Percentiles rank a stretch among this genome's conserved stretches.
Evolutionary conservation across 345 rosid species (phyloP).

Genomic region (Acer campestre): DNA sequence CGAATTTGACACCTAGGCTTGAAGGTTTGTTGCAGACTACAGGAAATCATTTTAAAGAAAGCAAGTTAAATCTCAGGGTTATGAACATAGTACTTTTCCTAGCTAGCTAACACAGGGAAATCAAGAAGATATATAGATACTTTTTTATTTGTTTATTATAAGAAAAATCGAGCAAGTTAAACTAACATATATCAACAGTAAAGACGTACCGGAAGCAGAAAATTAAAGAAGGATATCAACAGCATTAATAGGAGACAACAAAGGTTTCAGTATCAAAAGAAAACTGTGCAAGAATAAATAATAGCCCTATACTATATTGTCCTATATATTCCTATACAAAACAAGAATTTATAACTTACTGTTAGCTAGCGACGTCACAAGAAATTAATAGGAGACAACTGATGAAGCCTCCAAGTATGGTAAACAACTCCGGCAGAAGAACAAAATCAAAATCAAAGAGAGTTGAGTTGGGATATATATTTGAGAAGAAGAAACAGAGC

Average conservation of each 20-base stretch:
- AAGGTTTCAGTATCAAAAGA: background rate
- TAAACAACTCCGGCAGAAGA: constrained; percentile 45
- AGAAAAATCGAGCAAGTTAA: background rate
- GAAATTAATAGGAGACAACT: constrained; percentile 71
- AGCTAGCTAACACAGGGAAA: background rate
- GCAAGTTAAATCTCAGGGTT: background rate
- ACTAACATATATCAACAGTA: background rate
- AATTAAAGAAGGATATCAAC: background rate
- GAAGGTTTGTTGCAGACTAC: background rate
- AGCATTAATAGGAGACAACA: background rate
- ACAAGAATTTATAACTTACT: constrained; percentile 38
- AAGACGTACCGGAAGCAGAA: background rate
- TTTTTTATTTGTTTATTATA: too few species aligned
- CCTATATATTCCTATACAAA: too few species aligned
- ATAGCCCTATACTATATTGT: too few species aligned
- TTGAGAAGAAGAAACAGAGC: too few species aligned
- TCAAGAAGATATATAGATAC: too few species aligned
- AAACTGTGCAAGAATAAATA: background rate
- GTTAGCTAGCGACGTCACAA: constrained; percentile 49
- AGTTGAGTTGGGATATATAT: too few species aligned
- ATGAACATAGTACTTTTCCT: background rate
- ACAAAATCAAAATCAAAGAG: too few species aligned
- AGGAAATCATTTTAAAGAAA: background rate
- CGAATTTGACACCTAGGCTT: background rate
- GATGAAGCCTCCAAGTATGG: constrained; percentile 82